Evolutionary conservation across 2,329 filamentous ascomycete species (phyloP), one percentile per base, ranked within the genome.

Genomic region (Helicocarpus griseus): DNA sequence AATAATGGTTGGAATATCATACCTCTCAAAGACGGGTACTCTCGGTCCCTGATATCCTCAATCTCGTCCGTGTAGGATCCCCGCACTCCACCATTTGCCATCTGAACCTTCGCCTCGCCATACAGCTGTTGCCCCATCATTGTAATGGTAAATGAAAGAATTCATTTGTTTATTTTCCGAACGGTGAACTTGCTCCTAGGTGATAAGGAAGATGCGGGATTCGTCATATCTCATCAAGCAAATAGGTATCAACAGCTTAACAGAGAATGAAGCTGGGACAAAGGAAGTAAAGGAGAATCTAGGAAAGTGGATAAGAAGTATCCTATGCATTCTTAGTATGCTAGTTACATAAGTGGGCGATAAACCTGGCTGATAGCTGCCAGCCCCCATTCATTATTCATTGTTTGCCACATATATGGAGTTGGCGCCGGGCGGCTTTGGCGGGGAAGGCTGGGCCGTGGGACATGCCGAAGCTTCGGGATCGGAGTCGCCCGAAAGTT

Each of bases 1-100:
- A 24, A 11, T n/a, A 29, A 29, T 9, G 1, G 2, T 29, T 6
- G 24, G 33, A 39, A 24, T 4, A 36, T 21, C 57, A 14, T 56
- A 71, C 70, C 65, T 58, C 64, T 67, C 24, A 74, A 62, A 29
- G 65, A 57, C 19, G 76, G 75, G 62, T 77, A 78, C 56, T 79
- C 72, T 19, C 59, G 59, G 24, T 65, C 61, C 45, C 76, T 69
- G 56, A 78, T 74, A 4, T 62, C 56, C 50, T 76, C 72, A 51
- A 78, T 68, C 50, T 74, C 68, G n/a, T 63, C 63, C 54, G 73
- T 65, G 55, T 74, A 73, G 35, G 31, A 35, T 6, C 19, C 28
- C 17, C 19, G 26, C 40, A 36, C 5, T 14, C 28, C 11, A 21
- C 5, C 5, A 7, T 3, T 14, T 26, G 11, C 22, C 19, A n/a